Evolutionary conservation across 345 rosid genomes (phyloP).

Genomic region (Eucalyptus marginata): DNA sequence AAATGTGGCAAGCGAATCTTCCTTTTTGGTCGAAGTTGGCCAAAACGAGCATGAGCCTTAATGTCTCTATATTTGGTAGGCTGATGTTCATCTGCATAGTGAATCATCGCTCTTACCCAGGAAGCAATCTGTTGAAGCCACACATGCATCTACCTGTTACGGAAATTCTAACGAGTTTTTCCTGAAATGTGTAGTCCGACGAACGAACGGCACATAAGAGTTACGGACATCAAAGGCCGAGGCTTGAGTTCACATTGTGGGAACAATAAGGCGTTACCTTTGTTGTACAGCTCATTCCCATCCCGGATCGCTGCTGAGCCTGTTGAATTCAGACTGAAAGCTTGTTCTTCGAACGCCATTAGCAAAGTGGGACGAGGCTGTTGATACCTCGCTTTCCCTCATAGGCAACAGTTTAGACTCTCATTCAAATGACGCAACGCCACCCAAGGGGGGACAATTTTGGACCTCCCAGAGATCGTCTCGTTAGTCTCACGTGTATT

Average conservation of each 20-base stretch:
- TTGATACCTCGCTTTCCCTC: neutral
- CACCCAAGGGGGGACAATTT: neutral
- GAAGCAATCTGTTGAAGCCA: neutral
- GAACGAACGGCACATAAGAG: neutral
- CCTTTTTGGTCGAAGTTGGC: neutral
- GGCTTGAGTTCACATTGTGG: neutral
- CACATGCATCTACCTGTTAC: neutral
- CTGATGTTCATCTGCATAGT: neutral
- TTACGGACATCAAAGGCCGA: neutral
- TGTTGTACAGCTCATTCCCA: neutral
- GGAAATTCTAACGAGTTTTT: neutral
- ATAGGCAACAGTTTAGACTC: neutral
- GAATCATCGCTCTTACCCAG: neutral
- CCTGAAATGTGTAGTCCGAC: neutral
- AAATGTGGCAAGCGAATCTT: neutral
- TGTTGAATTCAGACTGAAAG: neutral
- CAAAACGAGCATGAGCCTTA: neutral
- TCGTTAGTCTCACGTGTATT: neutral
- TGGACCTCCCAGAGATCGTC: neutral
- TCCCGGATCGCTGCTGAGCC: neutral
- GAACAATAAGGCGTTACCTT: neutral
- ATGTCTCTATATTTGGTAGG: neutral
- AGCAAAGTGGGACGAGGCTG: neutral
- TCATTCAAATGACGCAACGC: neutral
- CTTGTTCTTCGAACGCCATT: neutral